A percentile compares a stretch with the other conserved stretches of the same genome.
phyloP scores from a whole-genome alignment of 371 early-diverging fungal species.

The Mucor lusitanicus region DNA sequence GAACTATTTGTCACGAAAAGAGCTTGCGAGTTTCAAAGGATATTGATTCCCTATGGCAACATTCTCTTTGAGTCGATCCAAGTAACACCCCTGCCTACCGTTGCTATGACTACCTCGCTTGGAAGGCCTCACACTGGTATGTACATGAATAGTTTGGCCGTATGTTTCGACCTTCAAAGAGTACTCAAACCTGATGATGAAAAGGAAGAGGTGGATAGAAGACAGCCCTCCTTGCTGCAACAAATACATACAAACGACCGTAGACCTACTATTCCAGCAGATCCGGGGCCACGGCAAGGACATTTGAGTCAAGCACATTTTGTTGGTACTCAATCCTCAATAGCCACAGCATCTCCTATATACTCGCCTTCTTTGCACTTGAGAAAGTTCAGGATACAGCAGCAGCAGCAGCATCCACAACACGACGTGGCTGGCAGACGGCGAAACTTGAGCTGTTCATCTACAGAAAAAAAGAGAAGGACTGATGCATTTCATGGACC shows the following conservation, averaged over 20 bases:
- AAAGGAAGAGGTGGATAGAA: not conserved
- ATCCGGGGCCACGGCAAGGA: too few species aligned
- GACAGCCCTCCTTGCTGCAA: not conserved
- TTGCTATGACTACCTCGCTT: not conserved
- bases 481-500: not conserved
- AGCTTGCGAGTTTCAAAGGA: conserved; percentile 25
- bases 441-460: not conserved
- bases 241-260: not conserved
- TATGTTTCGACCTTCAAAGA: not conserved
- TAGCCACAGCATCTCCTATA: not conserved
- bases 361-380: not conserved
- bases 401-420: not conserved
- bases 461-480: conserved; percentile 2
- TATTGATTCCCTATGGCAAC: conserved; percentile 38
- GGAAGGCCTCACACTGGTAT: not conserved
- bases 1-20: not conserved
- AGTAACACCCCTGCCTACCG: conserved; percentile 6
- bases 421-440: not conserved
- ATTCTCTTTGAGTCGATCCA: conserved; percentile 36
- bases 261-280: not conserved
- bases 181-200: not conserved
- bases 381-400: not conserved
- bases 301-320: not conserved
- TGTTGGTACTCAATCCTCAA: not conserved
- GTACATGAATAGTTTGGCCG: not conserved